Evolutionary conservation across 2,329 filamentous ascomycete genomes (phyloP), one percentile per base, ranked within the genome.

Genomic region (Leptosphaerulina australis): DNA sequence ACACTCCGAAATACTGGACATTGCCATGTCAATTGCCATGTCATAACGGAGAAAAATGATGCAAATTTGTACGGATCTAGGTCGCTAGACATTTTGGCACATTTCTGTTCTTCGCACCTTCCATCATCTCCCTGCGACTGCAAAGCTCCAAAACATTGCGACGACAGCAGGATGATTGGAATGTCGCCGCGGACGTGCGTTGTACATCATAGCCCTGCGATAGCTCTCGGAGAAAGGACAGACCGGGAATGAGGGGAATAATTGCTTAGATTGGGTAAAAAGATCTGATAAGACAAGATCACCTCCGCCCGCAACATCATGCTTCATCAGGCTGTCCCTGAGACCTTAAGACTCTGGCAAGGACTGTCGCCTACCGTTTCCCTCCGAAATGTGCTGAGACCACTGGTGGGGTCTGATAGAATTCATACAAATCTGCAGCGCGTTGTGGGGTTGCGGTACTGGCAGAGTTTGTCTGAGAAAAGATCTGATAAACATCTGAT

Each of bases 251-350:
- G 52, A 58, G 57, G 53, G 60, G 59, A 49, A 49, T 26, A 20
- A 38, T 39, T 28, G 36, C 39, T 51, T 40, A 31, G 43, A 50
- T 53, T 55, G 44, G 48, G 38, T 12, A 11, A 44, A 49, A 29
- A 38, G 54, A 68, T 68, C 62, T 64, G 58, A 68, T 68, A 59
- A 60, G 65, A 64, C 62, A 59, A 58, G 59, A 65, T 63, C 59
- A 63, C 59, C 60, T 64, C 59, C 60, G 53, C 20, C 53, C 39
- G 47, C 55, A 35, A 46, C 48, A 31, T 28, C 30, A 31, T 17
- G 9, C 30, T 26, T 26, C 31, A 7, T n/a, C 10, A 25, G 31
- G n/a, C n/a, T n/a, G n/a, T n/a, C 17, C 12, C 18, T 11, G n/a
- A n/a, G 11, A 6, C 10, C 7, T 20, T 4, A 9, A 35, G 8